Evolutionary conservation across 345 rosid species (phyloP).

Genomic region (Hevea brasiliensis): DNA sequence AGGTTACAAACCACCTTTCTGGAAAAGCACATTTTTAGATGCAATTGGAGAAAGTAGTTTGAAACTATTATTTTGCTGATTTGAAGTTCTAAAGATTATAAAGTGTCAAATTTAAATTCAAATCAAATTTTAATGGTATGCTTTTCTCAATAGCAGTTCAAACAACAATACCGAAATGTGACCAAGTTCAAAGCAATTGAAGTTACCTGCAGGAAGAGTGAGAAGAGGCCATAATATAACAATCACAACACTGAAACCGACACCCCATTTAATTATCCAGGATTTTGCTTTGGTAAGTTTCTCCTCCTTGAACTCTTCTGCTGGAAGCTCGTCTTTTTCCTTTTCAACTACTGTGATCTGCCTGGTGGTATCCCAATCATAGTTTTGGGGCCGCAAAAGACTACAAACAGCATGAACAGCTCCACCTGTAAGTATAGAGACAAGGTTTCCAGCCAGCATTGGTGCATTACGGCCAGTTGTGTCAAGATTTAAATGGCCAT

Average conservation of each 20-base stretch:
- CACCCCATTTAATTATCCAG: slow-evolving; percentile 89
- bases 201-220: slow-evolving; percentile 74
- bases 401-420: slow-evolving; percentile 71
- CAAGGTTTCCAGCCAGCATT: slow-evolving; percentile 85
- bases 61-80: too few species aligned
- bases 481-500: slow-evolving; percentile 67
- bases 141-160: too few species aligned
- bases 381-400: slow-evolving; percentile 64
- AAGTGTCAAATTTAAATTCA: too few species aligned
- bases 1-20: too few species aligned
- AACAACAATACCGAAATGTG: too few species aligned
- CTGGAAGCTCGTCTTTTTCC: slow-evolving; percentile 46
- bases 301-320: slow-evolving; percentile 75
- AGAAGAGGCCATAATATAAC: slow-evolving; percentile 77
- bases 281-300: slow-evolving; percentile 61
- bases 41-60: too few species aligned
- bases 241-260: slow-evolving; percentile 67
- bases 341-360: slow-evolving; percentile 80
- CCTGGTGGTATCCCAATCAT: slow-evolving; percentile 79
- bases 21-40: too few species aligned
- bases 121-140: too few species aligned
- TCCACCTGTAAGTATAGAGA: slow-evolving; percentile 73
- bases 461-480: slow-evolving; percentile 82
- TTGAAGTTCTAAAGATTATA: too few species aligned
- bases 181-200: neutral